Conservation (phyloP, 1,284 basidiomycete genomes). For the Peniophora sp. region DNA sequence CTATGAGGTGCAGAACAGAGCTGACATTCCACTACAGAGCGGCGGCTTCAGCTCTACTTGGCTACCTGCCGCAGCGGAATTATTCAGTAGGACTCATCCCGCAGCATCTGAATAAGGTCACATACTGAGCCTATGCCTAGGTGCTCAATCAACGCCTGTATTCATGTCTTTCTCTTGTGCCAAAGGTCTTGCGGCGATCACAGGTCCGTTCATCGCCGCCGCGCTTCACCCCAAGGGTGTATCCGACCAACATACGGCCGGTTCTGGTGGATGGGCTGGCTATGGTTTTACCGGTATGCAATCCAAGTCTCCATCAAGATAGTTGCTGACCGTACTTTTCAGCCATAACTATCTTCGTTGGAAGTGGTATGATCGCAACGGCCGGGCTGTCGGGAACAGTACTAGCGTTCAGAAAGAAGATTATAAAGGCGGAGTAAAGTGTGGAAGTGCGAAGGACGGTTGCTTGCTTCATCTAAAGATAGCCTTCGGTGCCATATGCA, state of each 20-base stretch:
- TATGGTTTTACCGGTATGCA: conserved; percentile 2
- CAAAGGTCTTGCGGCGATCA: conserved; percentile 1
- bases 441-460: too few relatives aligned
- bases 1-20: background rate
- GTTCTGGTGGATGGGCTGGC: conserved; percentile 2
- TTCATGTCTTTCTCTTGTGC: conserved; percentile 1
- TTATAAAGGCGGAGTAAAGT: too few relatives aligned
- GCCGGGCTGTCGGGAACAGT: background rate
- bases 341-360: conserved; percentile 1
- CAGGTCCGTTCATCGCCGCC: conserved; percentile 4
- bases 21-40: background rate
- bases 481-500: too few relatives aligned
- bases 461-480: too few relatives aligned
- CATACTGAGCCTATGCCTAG: background rate
- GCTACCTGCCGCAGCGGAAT: conserved; percentile 1
- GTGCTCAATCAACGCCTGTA: background rate
- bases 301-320: background rate
- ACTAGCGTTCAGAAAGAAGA: too few relatives aligned
- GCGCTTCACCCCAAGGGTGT: background rate
- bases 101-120: too few relatives aligned
- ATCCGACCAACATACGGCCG: background rate
- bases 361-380: background rate
- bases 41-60: conserved; percentile 4
- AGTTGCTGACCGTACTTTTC: background rate
- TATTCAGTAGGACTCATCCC: background rate